Percentiles rank a stretch among this genome's conserved stretches.
Evolutionary conservation across 441 rosid species (phyloP).

Genomic region (Euphorbia corollata): DNA sequence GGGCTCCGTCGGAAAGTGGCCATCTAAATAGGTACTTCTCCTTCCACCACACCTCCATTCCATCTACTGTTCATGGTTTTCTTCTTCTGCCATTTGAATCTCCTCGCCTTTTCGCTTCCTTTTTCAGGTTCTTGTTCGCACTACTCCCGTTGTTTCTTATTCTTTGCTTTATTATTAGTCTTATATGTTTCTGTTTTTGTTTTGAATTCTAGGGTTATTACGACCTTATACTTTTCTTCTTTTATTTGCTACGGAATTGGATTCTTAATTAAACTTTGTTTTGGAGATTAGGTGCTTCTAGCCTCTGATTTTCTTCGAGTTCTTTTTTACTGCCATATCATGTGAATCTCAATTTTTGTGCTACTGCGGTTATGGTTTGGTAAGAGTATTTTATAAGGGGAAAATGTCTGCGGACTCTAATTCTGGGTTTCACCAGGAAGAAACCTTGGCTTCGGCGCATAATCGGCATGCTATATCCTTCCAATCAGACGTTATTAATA

Average conservation of each 20-base stretch:
- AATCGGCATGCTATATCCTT: conserved; percentile 45
- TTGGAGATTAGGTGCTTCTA: too few species aligned
- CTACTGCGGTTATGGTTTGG: conserved; percentile 1
- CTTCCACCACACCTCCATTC: neutral
- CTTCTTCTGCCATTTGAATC: neutral
- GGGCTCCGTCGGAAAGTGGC: conserved; percentile 33
- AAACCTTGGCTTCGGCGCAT: conserved; percentile 33
- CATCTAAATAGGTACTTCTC: conserved; percentile 18
- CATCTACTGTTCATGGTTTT: neutral
- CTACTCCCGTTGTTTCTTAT: too few species aligned
- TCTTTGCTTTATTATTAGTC: neutral
- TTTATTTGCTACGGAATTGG: too few species aligned
- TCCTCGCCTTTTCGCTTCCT: neutral
- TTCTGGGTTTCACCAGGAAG: conserved; percentile 36
- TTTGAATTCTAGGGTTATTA: neutral
- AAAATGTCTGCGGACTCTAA: conserved; percentile 59
- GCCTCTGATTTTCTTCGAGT: too few species aligned
- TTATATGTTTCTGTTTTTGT: too few species aligned
- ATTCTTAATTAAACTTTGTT: too few species aligned
- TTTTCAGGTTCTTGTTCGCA: neutral
- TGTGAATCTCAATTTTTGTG: conserved; percentile 2
- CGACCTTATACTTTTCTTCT: too few species aligned
- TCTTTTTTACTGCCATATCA: neutral
- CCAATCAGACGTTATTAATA: conserved; percentile 36
- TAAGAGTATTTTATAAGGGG: neutral